Evolutionary conservation across 2,329 filamentous ascomycete genomes (phyloP).

Genomic region (Exophiala xenobiotica): DNA sequence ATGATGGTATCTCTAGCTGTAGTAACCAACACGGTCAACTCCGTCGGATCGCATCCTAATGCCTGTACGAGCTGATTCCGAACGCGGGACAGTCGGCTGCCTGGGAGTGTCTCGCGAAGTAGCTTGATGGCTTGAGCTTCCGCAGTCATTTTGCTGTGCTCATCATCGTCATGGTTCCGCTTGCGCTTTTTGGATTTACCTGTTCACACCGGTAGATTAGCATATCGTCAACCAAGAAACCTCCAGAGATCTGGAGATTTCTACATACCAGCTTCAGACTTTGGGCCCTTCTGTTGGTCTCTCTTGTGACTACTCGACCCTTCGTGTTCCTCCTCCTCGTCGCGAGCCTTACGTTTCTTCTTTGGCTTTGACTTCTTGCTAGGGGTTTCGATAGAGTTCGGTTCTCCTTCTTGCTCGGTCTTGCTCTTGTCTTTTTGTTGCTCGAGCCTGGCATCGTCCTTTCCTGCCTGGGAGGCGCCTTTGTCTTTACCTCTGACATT

Average conservation of each 20-base stretch:
- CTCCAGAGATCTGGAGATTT: not conserved
- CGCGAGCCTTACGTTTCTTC: not conserved
- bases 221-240: not conserved
- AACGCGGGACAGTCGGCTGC: slow-evolving; percentile 10
- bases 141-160: slow-evolving; percentile 6
- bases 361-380: slow-evolving; percentile 1
- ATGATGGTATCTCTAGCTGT: slow-evolving; percentile 20
- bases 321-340: slow-evolving; percentile 10
- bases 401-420: not conserved
- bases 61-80: slow-evolving; percentile 8
- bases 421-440: not conserved
- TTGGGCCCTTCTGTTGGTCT: not conserved
- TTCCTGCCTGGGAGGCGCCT: not conserved
- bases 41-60: slow-evolving; percentile 12
- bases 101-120: slow-evolving; percentile 20
- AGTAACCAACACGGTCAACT: slow-evolving; percentile 16
- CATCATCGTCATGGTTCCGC: slow-evolving; percentile 6
- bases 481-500: not conserved
- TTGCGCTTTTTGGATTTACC: slow-evolving; percentile 16
- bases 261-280: not conserved
- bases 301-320: not conserved
- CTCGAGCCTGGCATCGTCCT: not conserved
- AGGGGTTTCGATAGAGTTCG: not conserved
- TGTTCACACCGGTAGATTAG: not conserved
- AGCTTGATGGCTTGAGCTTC: slow-evolving; percentile 19